phyloP scores from a whole-genome alignment of 345 rosid species.

The Citrus trifoliata region DNA sequence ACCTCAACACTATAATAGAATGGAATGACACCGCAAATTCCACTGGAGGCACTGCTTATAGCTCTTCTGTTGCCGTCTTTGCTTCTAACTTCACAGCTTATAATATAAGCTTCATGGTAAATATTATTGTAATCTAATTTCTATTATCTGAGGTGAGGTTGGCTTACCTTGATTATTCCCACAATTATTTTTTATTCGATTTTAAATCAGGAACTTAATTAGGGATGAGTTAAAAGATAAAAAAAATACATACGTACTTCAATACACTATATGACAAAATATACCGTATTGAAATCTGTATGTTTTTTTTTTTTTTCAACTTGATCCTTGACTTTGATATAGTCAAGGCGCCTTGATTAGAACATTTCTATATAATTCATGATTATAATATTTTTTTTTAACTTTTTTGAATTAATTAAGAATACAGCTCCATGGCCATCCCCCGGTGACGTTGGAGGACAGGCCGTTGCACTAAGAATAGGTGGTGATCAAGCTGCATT shows the following conservation, averaged over 20 bases:
- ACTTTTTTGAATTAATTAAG: slow-evolving; percentile 23
- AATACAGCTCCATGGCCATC: slow-evolving; percentile 62
- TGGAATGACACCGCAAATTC: slow-evolving; percentile 96
- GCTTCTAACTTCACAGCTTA: slow-evolving; percentile 72
- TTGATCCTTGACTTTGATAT: too few relatives aligned
- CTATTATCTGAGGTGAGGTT: too few relatives aligned
- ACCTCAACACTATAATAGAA: slow-evolving; percentile 49
- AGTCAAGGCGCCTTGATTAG: accelerated
- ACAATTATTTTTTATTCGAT: too few relatives aligned
- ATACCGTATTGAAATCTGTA: accelerated
- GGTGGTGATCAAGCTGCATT: slow-evolving; percentile 79
- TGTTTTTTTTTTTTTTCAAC: too few relatives aligned
- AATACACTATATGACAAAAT: too few relatives aligned
- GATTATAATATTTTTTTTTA: too few relatives aligned
- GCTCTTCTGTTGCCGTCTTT: slow-evolving; percentile 64
- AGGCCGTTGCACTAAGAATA: slow-evolving; percentile 76
- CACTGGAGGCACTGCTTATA: slow-evolving; percentile 57
- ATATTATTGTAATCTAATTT: not conserved
- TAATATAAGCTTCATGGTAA: slow-evolving; percentile 80
- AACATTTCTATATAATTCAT: not conserved
- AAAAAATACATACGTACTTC: too few relatives aligned
- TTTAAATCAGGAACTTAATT: too few relatives aligned
- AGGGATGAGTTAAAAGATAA: too few relatives aligned
- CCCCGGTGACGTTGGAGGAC: slow-evolving; percentile 73
- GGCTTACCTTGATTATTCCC: too few relatives aligned